Base-by-base conservation (phyloP, 2,329 filamentous ascomycete genomes). In the Cordyceps javanica region DNA sequence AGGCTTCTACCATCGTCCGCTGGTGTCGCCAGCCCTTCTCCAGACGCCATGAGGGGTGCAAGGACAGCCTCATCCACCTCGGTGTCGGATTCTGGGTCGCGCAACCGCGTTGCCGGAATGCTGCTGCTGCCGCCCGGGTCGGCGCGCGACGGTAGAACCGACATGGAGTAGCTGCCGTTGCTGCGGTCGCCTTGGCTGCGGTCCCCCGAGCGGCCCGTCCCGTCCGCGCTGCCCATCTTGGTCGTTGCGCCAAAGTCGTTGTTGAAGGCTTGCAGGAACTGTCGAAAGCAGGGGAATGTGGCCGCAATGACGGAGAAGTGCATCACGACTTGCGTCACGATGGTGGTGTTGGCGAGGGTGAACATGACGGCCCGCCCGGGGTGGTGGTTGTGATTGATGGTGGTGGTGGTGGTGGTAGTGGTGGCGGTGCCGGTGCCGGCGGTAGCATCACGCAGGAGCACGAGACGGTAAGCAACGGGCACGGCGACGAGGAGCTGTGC, bases 251-350 rank as follows among this genome's bases (percentile, higher is more conserved):
- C 61, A 21, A 61, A 57, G 4, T 59, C 58, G 23, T 54, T 61
- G 54, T 61, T 57, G 16, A 62, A 62, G 19, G 60, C 61, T 19
- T 62, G 60, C 6, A 62, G 46, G 42, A 62, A 62, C 41, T 62
- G 61, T 4, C 61, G 60, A 32, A 62, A 60, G 56, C 61, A 62
- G 11, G 61, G 61, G n/a, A 62, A 62, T 1, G 61, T 62, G 13
- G 61, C 61, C 14, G 61, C 61, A 58, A 62, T 62, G 58, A 62
- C 39, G 28, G 61, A 61, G 25, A 62, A 61, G 44, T 62, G 61
- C 58, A 62, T 55, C n/a, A 62, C 61, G 11, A 60, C 58, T 49
- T 62, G 61, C 4, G 61, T 62, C 9, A 55, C 45, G 10, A 62
- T 49, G 34, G 56, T 50, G 3, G 44, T 44, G 19, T 58, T 23